Evolutionary conservation across 2,329 filamentous ascomycete genomes (phyloP).

Genomic region (Graphiopsis chlorocephala): DNA sequence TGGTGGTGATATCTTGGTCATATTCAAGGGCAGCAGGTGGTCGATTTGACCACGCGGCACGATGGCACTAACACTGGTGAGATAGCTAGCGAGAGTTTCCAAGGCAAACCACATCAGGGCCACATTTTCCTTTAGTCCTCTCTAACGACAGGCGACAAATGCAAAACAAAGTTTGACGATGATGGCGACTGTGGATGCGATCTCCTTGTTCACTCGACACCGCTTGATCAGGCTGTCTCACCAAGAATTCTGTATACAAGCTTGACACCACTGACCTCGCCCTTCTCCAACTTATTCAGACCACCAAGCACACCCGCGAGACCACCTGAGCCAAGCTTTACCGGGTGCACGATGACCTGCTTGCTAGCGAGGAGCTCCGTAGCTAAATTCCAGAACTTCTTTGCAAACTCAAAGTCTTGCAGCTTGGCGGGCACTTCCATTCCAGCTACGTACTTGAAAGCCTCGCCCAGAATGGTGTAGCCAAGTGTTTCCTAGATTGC

Average conservation of each 20-base stretch:
- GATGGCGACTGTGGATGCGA: too few species aligned
- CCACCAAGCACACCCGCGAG: constrained; percentile 46
- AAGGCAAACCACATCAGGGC: too few species aligned
- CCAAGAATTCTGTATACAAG: constrained; percentile 41
- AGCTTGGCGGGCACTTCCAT: constrained; percentile 34
- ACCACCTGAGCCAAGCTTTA: constrained; percentile 41
- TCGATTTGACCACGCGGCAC: too few species aligned
- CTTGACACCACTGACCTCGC: constrained; percentile 49
- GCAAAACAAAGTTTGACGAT: too few species aligned
- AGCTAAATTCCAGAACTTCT: constrained; percentile 40
- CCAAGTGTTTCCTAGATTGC: constrained; percentile 34
- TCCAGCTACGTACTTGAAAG: constrained; percentile 33
- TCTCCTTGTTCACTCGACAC: too few species aligned
- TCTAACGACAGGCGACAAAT: too few species aligned
- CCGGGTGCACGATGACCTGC: constrained; percentile 41
- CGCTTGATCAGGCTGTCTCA: background rate
- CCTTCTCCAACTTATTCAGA: constrained; percentile 42
- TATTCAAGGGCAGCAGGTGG: too few species aligned
- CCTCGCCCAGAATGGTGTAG: constrained; percentile 45
- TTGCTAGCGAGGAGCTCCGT: constrained; percentile 32
- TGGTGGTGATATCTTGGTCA: too few species aligned
- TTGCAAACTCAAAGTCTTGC: constrained; percentile 43
- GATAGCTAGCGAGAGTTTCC: too few species aligned
- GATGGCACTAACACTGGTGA: too few species aligned
- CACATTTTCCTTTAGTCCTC: too few species aligned